Percentiles rank a stretch among this genome's conserved stretches.
These are phyloP conservation scores for Backusella luteola DNA, from an alignment of 192 early-diverging fungal species.

Conservation along the genomic window DNA sequence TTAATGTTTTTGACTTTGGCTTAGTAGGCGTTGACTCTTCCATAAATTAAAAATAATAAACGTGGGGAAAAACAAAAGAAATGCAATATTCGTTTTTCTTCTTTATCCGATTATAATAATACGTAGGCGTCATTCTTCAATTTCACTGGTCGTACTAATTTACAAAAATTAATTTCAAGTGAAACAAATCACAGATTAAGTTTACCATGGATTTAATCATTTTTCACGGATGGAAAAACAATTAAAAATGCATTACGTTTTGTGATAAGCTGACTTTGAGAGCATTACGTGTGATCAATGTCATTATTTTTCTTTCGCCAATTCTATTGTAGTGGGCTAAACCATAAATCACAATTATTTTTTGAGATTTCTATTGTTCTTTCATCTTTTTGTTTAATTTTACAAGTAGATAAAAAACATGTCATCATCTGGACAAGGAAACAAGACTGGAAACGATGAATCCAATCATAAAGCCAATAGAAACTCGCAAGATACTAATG, in stretches of 20 bases:
- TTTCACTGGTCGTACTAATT: background rate
- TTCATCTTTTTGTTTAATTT: background rate
- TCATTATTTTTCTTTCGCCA: background rate
- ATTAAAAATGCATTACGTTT: background rate
- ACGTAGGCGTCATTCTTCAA: background rate
- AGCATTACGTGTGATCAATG: constrained; percentile 4
- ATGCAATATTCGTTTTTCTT: background rate
- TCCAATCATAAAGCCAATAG: too few species aligned
- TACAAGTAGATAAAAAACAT: background rate
- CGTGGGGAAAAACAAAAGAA: background rate
- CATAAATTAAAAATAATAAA: constrained; percentile 1
- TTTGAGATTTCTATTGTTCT: background rate
- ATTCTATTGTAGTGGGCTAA: background rate
- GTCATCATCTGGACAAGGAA: background rate
- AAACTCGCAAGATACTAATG: background rate
- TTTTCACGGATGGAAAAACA: background rate
- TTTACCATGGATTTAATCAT: background rate
- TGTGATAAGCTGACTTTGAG: background rate
- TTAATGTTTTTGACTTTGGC: background rate
- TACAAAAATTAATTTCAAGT: background rate
- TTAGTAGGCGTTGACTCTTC: background rate
- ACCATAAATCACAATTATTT: background rate
- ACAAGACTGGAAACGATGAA: background rate
- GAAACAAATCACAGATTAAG: background rate
- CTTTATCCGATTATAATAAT: background rate